Evolutionary conservation across 2,329 filamentous ascomycete species (phyloP).

Genomic region (Alternaria burnsii): DNA sequence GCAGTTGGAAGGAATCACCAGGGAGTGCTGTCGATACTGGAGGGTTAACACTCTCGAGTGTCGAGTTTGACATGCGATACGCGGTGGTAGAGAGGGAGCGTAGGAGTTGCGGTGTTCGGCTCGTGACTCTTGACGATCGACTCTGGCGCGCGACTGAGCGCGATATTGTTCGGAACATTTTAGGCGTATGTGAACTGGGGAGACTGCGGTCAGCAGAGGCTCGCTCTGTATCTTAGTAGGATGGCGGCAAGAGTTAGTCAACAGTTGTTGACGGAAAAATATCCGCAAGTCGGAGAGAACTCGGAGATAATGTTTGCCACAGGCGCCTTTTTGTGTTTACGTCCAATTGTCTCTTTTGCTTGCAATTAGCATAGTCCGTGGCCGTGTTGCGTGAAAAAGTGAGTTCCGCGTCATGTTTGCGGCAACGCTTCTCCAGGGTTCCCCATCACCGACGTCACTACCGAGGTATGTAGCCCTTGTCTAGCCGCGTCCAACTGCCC

Average conservation of each 20-base stretch:
- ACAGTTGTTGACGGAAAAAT: conserved; percentile 22
- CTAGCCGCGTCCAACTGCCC: conserved; percentile 34
- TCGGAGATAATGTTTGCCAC: conserved; percentile 29
- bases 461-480: conserved; percentile 17
- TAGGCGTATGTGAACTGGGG: conserved; percentile 15
- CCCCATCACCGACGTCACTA: conserved; percentile 12
- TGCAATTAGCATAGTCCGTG: conserved; percentile 17
- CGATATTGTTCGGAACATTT: conserved; percentile 51
- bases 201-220: conserved; percentile 19
- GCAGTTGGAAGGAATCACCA: conserved; percentile 84
- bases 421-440: conserved; percentile 39
- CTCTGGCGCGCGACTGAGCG: conserved; percentile 50
- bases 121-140: conserved; percentile 36
- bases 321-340: conserved; percentile 3
- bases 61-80: conserved; percentile 62
- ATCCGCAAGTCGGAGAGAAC: conserved; percentile 22
- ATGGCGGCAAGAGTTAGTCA: conserved; percentile 4
- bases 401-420: conserved; percentile 16
- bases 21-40: conserved; percentile 69
- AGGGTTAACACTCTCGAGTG: conserved; percentile 64
- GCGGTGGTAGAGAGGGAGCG: conserved; percentile 54
- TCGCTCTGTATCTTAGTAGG: conserved; percentile 13
- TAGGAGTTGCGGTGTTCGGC: conserved; percentile 40
- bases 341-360: conserved; percentile 11
- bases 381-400: conserved; percentile 8